Conservation (phyloP, 768 basidiomycete genomes). For the Trametes sanguinea region DNA sequence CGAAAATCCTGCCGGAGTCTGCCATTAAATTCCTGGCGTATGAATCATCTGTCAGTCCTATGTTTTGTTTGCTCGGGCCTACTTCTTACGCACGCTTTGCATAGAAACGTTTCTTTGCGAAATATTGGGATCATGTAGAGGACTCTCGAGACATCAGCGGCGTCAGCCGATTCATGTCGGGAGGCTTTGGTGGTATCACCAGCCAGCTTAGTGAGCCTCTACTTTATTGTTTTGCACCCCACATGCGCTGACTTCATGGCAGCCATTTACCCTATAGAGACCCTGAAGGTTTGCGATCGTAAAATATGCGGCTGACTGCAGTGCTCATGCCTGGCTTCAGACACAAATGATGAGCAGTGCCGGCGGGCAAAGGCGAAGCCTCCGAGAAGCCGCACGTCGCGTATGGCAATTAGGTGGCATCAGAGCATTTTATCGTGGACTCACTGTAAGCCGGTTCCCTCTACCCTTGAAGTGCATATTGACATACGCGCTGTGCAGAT, state of each 20-base stretch:
- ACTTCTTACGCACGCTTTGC: neutral
- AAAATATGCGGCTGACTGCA: too few relatives aligned
- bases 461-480: constrained; percentile 16
- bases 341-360: constrained; percentile 98
- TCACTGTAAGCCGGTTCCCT: constrained; percentile 61
- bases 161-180: constrained; percentile 89
- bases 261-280: constrained; percentile 98
- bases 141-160: constrained; percentile 89
- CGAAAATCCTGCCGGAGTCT: constrained; percentile 96
- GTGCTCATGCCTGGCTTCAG: constrained; percentile 31
- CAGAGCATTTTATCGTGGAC: constrained; percentile 86
- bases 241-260: constrained; percentile 14
- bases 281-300: constrained; percentile 66
- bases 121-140: constrained; percentile 88
- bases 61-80: constrained; percentile 7
- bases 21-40: constrained; percentile 98
- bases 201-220: constrained; percentile 78
- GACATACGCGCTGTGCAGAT: constrained; percentile 53
- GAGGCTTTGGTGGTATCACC: constrained; percentile 93
- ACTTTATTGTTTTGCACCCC: constrained; percentile 3
- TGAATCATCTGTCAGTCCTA: constrained; percentile 76
- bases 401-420: constrained; percentile 81
- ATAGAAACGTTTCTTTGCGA: constrained; percentile 93
- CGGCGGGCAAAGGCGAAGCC: constrained; percentile 54
- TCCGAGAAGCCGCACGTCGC: constrained; percentile 63